phyloP scores from a whole-genome alignment of 495 filamentous ascomycete species.

The Usnea hakonensis region DNA sequence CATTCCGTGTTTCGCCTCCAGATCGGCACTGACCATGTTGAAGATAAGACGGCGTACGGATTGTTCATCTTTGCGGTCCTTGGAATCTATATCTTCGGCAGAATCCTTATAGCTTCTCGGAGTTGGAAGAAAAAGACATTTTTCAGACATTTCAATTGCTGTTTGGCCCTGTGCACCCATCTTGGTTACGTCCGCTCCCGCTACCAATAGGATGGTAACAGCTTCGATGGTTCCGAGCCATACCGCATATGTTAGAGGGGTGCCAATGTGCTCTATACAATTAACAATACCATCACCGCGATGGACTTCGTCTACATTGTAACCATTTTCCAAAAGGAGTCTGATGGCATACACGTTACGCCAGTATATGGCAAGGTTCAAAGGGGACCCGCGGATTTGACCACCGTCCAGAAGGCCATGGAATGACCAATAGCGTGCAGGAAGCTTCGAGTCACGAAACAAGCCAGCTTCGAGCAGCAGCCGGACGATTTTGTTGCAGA shows the following conservation, averaged over 20 bases:
- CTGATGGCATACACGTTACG: background rate
- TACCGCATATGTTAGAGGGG: background rate
- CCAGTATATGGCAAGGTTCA: background rate
- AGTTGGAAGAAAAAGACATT: background rate
- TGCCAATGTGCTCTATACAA: background rate
- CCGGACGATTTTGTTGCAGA: background rate
- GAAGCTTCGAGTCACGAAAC: background rate
- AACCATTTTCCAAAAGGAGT: background rate
- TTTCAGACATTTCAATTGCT: background rate
- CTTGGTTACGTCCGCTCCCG: background rate
- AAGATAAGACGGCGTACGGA: background rate
- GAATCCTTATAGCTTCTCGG: background rate
- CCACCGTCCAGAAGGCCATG: background rate
- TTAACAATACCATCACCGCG: accelerated
- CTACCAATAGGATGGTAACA: background rate
- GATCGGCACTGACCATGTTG: background rate
- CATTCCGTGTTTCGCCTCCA: background rate
- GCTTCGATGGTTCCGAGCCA: background rate
- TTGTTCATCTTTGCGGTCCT: too few relatives aligned
- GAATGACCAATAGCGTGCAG: background rate
- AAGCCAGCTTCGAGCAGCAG: background rate
- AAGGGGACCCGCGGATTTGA: background rate
- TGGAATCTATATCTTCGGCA: background rate
- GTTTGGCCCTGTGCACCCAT: background rate
- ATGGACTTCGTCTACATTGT: background rate